A percentile compares a stretch with the other conserved stretches of the same genome.
Conservation (phyloP, 2,329 filamentous ascomycete genomes). For the Tolypocladium paradoxum region DNA sequence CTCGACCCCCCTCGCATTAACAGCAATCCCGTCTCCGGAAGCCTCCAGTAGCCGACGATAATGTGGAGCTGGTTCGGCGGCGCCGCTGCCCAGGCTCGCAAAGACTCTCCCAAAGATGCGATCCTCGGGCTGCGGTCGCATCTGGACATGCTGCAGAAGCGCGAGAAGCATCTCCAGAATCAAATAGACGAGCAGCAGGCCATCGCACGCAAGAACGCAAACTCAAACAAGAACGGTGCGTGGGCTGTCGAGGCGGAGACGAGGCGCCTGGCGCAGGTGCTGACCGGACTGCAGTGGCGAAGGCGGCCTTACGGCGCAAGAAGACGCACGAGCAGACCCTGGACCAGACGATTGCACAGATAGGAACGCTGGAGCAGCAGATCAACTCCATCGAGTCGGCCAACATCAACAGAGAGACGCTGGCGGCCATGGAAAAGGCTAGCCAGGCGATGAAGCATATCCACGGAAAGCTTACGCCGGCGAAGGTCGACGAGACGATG, state of each 20-base stretch:
- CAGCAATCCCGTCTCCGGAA: background rate
- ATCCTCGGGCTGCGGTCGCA: conserved; percentile 81
- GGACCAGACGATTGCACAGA: conserved; percentile 82
- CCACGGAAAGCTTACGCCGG: conserved; percentile 79
- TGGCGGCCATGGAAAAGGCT: conserved; percentile 87
- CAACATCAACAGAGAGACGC: conserved; percentile 96
- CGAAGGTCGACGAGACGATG: conserved; percentile 94
- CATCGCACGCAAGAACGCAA: conserved; percentile 78
- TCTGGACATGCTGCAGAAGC: conserved; percentile 95
- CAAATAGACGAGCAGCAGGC: conserved; percentile 91
- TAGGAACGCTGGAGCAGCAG: conserved; percentile 85
- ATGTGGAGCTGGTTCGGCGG: conserved; percentile 92
- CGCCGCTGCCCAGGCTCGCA: conserved; percentile 60
- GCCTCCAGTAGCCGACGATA: conserved; percentile 12
- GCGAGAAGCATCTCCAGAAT: conserved; percentile 79
- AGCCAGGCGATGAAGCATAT: conserved; percentile 87
- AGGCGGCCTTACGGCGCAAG: conserved; percentile 83
- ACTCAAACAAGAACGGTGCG: conserved; percentile 81
- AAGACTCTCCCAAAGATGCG: conserved; percentile 92
- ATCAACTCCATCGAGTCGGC: conserved; percentile 95
- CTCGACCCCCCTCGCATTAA: background rate
- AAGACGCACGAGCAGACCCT: conserved; percentile 87
- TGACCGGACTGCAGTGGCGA: conserved; percentile 55
- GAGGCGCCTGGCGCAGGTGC: conserved; percentile 8
- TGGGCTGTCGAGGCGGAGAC: background rate